Conservation (phyloP, 768 basidiomycete species). For the Mycena vitilis region DNA sequence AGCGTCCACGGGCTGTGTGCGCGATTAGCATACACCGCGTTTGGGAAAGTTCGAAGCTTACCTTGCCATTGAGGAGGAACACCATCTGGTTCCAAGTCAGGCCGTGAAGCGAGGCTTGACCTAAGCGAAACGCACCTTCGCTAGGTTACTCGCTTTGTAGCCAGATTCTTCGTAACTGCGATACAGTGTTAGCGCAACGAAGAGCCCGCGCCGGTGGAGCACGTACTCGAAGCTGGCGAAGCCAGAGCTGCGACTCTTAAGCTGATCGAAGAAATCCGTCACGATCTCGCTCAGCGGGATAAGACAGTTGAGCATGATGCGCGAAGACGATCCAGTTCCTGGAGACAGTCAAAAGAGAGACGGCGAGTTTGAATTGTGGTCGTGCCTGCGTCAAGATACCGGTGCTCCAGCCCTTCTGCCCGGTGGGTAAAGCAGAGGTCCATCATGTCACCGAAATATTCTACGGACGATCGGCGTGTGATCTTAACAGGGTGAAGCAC, state of each 20-base stretch:
- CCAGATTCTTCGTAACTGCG: slow-evolving; percentile 93
- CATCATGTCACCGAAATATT: slow-evolving; percentile 97
- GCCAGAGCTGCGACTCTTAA: slow-evolving; percentile 93
- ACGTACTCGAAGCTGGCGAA: slow-evolving; percentile 93
- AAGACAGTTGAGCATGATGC: slow-evolving; percentile 84
- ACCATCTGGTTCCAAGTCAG: slow-evolving; percentile 69
- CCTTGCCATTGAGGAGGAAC: slow-evolving; percentile 78
- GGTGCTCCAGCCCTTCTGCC: slow-evolving; percentile 85
- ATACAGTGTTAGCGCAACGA: not conserved
- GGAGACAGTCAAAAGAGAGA: slow-evolving; percentile 30
- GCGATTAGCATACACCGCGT: not conserved
- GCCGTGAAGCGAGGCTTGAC: slow-evolving; percentile 8
- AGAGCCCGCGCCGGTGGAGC: not conserved
- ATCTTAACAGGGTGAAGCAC: not conserved
- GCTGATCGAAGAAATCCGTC: slow-evolving; percentile 93
- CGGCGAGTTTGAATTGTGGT: not conserved
- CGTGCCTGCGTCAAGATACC: slow-evolving; percentile 75
- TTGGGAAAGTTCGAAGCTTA: not conserved
- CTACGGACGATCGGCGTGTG: slow-evolving; percentile 50
- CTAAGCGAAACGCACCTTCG: slow-evolving; percentile 68
- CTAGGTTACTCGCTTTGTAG: slow-evolving; percentile 82
- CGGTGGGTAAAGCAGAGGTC: slow-evolving; percentile 90
- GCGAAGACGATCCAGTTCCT: slow-evolving; percentile 61
- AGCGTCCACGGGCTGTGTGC: slow-evolving; percentile 88
- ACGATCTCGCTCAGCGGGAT: slow-evolving; percentile 95